Conservation (phyloP, 2,329 filamentous ascomycete species). For the Paraconiothyrium brasiliense region DNA sequence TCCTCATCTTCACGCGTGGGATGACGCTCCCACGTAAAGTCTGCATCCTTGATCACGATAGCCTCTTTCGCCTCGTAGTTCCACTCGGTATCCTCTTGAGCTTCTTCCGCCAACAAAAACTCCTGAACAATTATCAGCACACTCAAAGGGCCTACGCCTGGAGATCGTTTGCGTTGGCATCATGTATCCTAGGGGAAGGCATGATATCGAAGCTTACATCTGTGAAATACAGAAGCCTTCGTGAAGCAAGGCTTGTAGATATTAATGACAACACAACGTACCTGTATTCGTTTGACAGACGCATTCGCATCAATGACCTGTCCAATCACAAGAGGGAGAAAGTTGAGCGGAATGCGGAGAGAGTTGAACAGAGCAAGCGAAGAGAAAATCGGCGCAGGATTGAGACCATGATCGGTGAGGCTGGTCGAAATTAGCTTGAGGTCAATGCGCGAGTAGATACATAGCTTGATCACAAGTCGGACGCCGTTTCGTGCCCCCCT, state of each 20-base stretch:
- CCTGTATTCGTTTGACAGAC: constrained; percentile 81
- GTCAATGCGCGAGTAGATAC: background rate
- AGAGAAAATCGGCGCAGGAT: constrained; percentile 85
- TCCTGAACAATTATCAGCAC: constrained; percentile 55
- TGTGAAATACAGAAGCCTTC: background rate
- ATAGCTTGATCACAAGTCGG: background rate
- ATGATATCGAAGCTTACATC: background rate
- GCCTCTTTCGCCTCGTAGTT: constrained; percentile 63
- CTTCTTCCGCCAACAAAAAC: constrained; percentile 86
- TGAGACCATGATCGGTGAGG: constrained; percentile 71
- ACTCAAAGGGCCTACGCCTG: background rate
- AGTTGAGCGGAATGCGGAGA: constrained; percentile 86
- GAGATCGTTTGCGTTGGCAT: background rate
- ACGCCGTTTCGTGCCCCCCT: no score
- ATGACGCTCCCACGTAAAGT: constrained; percentile 87
- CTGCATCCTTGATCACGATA: constrained; percentile 75
- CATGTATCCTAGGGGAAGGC: no score
- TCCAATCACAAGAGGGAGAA: constrained; percentile 87
- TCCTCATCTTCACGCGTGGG: constrained; percentile 60
- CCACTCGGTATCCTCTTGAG: constrained; percentile 73
- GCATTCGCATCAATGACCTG: constrained; percentile 90
- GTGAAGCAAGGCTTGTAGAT: background rate
- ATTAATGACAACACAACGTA: background rate
- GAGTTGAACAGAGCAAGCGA: constrained; percentile 94
- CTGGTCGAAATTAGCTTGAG: background rate